Conservation (phyloP, 257 asterid species). For the Solanum arcanum region DNA sequence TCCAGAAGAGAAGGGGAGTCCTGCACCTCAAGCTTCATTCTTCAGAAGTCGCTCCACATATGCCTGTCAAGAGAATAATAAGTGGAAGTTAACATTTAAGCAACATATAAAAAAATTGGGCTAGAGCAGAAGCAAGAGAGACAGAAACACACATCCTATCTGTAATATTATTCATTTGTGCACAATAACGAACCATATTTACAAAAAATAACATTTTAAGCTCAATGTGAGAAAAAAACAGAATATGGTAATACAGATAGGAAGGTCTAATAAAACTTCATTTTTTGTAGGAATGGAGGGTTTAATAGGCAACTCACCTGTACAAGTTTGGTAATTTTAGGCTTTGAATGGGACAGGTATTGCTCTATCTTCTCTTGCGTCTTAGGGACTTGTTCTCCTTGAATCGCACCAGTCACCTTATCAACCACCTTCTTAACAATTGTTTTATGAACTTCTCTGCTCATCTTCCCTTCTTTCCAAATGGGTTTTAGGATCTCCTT, state of each 20-base stretch:
- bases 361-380: slow-evolving; percentile 71
- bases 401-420: slow-evolving; percentile 66
- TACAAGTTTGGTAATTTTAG: slow-evolving; percentile 79
- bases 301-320: slow-evolving; percentile 38
- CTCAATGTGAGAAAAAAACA: background rate
- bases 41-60: slow-evolving; percentile 54
- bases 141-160: background rate
- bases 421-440: slow-evolving; percentile 95
- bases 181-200: background rate
- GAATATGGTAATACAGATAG: background rate
- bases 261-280: background rate
- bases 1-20: background rate
- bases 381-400: slow-evolving; percentile 62
- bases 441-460: slow-evolving; percentile 84
- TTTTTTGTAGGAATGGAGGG: background rate
- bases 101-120: background rate
- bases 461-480: slow-evolving; percentile 94
- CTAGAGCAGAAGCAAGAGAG: background rate
- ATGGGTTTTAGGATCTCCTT: slow-evolving; percentile 82
- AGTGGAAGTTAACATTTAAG: slow-evolving; percentile 1
- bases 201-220: background rate
- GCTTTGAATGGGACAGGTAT: slow-evolving; percentile 57
- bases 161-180: background rate
- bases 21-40: slow-evolving; percentile 32
- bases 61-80: slow-evolving; percentile 43